phyloP scores from a whole-genome alignment of 2,329 filamentous ascomycete species.

The Cladosporium sp. region DNA sequence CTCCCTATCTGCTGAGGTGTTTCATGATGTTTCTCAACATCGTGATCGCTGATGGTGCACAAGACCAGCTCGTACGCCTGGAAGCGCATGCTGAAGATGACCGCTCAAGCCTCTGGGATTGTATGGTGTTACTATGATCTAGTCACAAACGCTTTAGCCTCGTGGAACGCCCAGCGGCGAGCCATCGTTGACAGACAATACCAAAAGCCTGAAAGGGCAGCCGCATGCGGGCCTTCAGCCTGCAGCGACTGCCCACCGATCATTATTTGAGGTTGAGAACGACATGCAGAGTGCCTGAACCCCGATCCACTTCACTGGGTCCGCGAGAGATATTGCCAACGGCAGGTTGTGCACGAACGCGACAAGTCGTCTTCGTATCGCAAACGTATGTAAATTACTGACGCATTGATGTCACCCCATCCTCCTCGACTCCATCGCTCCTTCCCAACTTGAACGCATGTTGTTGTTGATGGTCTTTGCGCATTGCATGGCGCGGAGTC shows the following conservation, averaged over 20 bases:
- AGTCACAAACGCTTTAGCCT: background rate
- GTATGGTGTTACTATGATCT: background rate
- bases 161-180: background rate
- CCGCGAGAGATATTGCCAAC: background rate
- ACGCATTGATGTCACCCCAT: background rate
- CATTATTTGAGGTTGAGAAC: background rate
- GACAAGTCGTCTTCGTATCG: background rate
- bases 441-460: constrained; percentile 3
- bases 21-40: background rate
- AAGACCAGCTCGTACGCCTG: background rate
- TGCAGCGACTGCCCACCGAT: background rate
- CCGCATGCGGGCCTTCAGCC: background rate
- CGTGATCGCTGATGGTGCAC: background rate
- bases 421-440: constrained; percentile 1
- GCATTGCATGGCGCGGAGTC: background rate
- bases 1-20: background rate
- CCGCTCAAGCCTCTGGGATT: background rate
- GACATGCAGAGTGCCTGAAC: background rate
- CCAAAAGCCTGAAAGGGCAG: background rate
- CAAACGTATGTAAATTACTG: background rate
- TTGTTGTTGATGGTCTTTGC: background rate
- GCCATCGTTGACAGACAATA: background rate
- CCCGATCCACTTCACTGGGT: background rate
- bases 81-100: background rate
- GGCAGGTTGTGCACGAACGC: background rate